Base-by-base conservation (phyloP, 2,329 filamentous ascomycete species). In the Claviceps digitariae region DNA sequence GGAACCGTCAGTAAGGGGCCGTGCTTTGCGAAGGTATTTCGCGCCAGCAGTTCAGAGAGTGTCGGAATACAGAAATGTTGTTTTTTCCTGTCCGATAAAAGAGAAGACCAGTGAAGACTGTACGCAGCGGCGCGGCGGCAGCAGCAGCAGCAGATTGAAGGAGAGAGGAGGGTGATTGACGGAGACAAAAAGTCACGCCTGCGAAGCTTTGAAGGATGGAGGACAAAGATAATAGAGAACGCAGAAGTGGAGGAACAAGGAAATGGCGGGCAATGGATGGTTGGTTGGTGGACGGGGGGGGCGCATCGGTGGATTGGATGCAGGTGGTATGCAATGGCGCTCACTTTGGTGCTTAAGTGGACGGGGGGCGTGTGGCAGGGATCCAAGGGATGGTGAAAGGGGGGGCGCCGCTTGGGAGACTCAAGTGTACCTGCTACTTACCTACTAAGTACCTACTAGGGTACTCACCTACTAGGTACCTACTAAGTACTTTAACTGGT, bases 171-270 rank as follows among this genome's bases (percentile, higher is more conserved):
- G 38, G 43, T 29, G 50, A 25, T 53, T 52, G 50, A 43, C 38
- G 50, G 55, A 48, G 46, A n/a, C 52, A 50, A 51, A n/a, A 34
- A 53, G 50, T 48, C 20, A 34, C 27, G 29, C 38, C 43, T 21
- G 50, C 50, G 43, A 52, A 29, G 48, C 52, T 50, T 25, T 5
- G 27, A 47, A 48, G 46, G 54, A 50, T 52, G 41, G 38, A 51
- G 51, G 52, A 48, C 52, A 47, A 48, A 56, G 52, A 54, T 50
- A 50, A 54, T 56, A 49, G 54, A 50, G 54, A 55, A 52, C n/a
- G 25, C 25, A 50, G 53, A 48, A 52, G 52, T 52, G 50, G 52
- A 54, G 50, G 52, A 47, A 51, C 52, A 52, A 47, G 52, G 31
- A 40, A 50, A 50, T 51, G 50, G 51, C 36, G 51, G 54, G 41